Conservation (phyloP, 768 basidiomycete species). For the Nevesoporus exiguus region DNA sequence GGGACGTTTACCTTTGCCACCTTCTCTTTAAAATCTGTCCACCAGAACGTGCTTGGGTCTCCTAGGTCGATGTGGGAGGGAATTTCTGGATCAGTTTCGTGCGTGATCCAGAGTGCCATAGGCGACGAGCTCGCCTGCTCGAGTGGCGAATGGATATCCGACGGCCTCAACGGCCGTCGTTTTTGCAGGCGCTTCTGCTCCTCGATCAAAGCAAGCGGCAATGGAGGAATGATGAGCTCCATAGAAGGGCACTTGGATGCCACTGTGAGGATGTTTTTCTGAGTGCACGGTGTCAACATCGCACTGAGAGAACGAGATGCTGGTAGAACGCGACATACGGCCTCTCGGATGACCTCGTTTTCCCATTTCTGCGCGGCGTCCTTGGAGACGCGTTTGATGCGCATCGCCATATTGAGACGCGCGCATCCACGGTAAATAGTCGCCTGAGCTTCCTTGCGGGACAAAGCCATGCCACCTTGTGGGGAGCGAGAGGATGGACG, state of each 20-base stretch:
- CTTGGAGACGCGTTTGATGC: neutral
- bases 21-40: neutral
- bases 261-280: neutral
- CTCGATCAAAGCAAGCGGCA: conserved; percentile 5
- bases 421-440: conserved; percentile 1
- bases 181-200: neutral
- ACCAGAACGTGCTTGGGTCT: conserved; percentile 11
- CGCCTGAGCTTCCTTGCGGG: neutral
- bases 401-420: conserved; percentile 1
- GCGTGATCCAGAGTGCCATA: neutral
- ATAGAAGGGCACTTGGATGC: neutral
- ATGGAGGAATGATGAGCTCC: conserved; percentile 1
- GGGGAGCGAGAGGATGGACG: too few species aligned
- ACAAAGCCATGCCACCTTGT: neutral
- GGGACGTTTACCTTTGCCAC: neutral
- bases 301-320: neutral
- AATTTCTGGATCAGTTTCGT: neutral
- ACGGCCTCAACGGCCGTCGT: neutral
- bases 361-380: conserved; percentile 3
- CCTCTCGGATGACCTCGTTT: neutral
- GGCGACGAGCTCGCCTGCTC: neutral
- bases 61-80: neutral
- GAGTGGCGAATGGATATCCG: conserved; percentile 2
- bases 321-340: neutral
- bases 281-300: neutral